These are phyloP conservation scores for Annulohypoxylon nitens DNA, from an alignment of 495 filamentous ascomycete genomes.

Conservation along the genomic window DNA sequence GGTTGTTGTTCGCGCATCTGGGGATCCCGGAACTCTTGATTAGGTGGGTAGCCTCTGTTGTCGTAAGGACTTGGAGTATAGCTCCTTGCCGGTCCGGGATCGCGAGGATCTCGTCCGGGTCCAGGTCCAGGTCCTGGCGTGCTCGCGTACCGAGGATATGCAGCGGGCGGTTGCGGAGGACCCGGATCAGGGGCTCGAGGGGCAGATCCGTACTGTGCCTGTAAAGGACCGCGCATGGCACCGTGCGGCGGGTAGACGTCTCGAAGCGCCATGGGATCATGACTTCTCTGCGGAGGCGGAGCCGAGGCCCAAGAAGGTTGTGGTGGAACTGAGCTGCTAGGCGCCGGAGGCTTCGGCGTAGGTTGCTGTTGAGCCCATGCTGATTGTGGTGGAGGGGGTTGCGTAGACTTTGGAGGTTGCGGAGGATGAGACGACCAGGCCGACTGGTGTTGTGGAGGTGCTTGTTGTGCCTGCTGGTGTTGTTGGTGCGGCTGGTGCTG, in stretches of 20 bases:
- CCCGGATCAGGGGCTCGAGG: constrained; percentile 53
- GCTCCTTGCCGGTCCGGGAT: constrained; percentile 48
- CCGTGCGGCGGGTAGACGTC: constrained; percentile 52
- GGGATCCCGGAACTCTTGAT: constrained; percentile 47
- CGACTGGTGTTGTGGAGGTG: constrained; percentile 47
- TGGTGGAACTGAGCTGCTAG: constrained; percentile 54
- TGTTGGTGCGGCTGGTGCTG: constrained; percentile 53
- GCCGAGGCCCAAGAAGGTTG: constrained; percentile 57
- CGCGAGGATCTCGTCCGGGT: constrained; percentile 51
- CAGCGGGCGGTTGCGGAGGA: constrained; percentile 44
- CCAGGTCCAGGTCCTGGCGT: constrained; percentile 50
- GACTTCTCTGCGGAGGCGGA: constrained; percentile 52
- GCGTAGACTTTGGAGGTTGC: constrained; percentile 55
- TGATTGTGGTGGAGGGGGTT: constrained; percentile 55
- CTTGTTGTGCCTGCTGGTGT: constrained; percentile 36
- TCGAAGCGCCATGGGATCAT: constrained; percentile 53
- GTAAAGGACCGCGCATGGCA: constrained; percentile 46
- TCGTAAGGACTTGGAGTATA: constrained; percentile 51
- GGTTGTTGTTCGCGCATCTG: constrained; percentile 52
- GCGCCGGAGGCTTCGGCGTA: constrained; percentile 54
- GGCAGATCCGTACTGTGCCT: constrained; percentile 49
- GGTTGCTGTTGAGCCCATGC: constrained; percentile 61
- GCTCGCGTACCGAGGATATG: constrained; percentile 50
- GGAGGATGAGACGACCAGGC: constrained; percentile 54
- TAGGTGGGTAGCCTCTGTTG: constrained; percentile 43